Percentiles rank a stretch among this genome's conserved stretches.
Evolutionary conservation across 257 asterid genomes (phyloP).

Genomic region (Primulina huaijiensis): DNA sequence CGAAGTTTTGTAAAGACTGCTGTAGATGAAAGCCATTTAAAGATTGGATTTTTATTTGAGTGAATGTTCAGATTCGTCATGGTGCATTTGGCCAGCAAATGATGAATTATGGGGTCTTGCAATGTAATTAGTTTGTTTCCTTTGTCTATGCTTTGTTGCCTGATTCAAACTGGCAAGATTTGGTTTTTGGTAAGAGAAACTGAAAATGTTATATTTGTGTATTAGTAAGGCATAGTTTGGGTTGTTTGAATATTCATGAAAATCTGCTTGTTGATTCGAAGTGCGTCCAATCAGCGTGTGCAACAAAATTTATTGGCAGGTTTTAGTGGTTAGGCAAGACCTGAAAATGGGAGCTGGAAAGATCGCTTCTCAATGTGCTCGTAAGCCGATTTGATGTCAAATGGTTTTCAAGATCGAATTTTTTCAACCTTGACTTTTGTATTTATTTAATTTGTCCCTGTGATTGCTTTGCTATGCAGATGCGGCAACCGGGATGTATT

Average conservation of each 20-base stretch:
- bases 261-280: neutral
- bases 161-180: neutral
- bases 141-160: neutral
- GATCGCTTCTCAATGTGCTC: constrained; percentile 98
- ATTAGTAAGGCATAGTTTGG: neutral
- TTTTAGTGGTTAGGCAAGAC: constrained; percentile 94
- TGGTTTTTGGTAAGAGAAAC: neutral
- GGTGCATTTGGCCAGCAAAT: neutral
- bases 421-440: neutral
- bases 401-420: constrained; percentile 4
- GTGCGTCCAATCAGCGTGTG: neutral
- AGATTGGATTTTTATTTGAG: neutral
- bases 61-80: neutral
- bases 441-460: neutral
- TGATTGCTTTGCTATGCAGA: constrained; percentile 48
- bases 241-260: neutral
- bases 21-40: too few relatives aligned
- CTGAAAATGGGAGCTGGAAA: constrained; percentile 93
- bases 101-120: neutral
- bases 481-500: constrained; percentile 94
- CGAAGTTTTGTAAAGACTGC: neutral
- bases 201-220: neutral
- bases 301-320: constrained; percentile 41
- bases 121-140: neutral
- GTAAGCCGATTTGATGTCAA: constrained; percentile 44